These are phyloP conservation scores for Funneliformis geosporum DNA, from an alignment of 192 early-diverging fungal genomes.

Conservation along the genomic window DNA sequence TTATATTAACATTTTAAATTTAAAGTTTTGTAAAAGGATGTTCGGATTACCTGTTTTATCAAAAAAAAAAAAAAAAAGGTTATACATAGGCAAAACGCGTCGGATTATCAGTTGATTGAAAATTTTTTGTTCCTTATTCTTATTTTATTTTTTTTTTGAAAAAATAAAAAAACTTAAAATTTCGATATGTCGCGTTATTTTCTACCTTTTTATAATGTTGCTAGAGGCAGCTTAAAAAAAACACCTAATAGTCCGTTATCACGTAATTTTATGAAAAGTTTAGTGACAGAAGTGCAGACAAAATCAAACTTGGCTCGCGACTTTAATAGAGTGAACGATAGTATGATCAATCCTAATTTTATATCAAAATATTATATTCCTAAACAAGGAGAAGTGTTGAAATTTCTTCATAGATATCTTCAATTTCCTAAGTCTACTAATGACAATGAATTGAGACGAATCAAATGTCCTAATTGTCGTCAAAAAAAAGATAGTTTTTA, in stretches of 20 bases:
- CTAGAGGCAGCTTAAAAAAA: neutral
- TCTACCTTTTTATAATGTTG: neutral
- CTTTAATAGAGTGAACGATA: neutral
- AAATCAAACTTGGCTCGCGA: neutral
- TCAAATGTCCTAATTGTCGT: slow-evolving; percentile 43
- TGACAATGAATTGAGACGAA: slow-evolving; percentile 17
- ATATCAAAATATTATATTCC: slow-evolving; percentile 35
- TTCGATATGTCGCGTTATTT: neutral
- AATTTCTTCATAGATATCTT: slow-evolving; percentile 38
- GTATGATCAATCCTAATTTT: neutral
- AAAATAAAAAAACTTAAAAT: neutral
- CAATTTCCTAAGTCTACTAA: slow-evolving; percentile 36
- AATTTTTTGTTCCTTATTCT: too few species aligned
- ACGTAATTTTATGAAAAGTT: neutral
- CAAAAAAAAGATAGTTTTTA: slow-evolving; percentile 41
- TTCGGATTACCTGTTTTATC: too few species aligned
- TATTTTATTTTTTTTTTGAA: too few species aligned
- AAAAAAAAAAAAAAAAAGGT: too few species aligned
- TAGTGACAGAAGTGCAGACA: neutral
- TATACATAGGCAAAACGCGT: too few species aligned
- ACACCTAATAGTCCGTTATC: neutral
- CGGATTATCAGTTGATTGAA: too few species aligned
- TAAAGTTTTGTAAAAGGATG: too few species aligned
- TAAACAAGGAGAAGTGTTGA: slow-evolving; percentile 34
- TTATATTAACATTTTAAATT: too few species aligned